phyloP scores from a whole-genome alignment of 169 alveolate genomes.

The Eimeria tenella region DNA sequence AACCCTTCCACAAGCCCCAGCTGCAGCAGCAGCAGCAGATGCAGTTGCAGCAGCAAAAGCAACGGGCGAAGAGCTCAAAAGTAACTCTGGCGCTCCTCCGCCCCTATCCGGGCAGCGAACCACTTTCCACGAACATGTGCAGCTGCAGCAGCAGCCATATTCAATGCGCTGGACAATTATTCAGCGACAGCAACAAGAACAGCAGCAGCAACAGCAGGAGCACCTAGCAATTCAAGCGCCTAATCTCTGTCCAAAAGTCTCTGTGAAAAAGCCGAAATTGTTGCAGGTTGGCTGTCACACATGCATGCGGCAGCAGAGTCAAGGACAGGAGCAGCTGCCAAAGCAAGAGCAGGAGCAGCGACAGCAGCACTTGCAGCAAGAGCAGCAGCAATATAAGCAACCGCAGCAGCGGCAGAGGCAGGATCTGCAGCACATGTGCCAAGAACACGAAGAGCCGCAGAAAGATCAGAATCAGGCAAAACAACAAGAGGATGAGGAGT shows the following conservation, averaged over 20 bases:
- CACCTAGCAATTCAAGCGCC: background rate
- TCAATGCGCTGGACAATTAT: background rate
- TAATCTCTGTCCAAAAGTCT: too few relatives aligned
- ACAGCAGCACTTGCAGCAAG: background rate
- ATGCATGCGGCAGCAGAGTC: background rate
- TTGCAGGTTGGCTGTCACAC: background rate
- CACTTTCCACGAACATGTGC: background rate
- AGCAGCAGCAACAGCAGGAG: background rate
- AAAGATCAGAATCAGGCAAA: background rate
- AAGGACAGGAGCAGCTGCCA: background rate
- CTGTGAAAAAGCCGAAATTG: background rate
- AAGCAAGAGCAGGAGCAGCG: background rate
- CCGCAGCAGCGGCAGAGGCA: conserved; percentile 8
- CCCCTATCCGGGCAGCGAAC: too few relatives aligned
- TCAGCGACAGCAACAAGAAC: background rate
- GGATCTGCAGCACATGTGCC: background rate
- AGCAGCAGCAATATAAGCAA: background rate
- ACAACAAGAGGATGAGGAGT: background rate
- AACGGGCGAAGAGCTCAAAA: background rate
- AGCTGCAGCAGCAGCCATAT: background rate
- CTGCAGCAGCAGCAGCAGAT: background rate
- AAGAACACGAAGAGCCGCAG: background rate
- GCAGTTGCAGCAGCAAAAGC: background rate
- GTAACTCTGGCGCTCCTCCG: too few relatives aligned
- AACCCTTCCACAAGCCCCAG: too few relatives aligned